Base-by-base conservation (phyloP, 1,284 basidiomycete species). In the Ganoderma lingzhi region DNA sequence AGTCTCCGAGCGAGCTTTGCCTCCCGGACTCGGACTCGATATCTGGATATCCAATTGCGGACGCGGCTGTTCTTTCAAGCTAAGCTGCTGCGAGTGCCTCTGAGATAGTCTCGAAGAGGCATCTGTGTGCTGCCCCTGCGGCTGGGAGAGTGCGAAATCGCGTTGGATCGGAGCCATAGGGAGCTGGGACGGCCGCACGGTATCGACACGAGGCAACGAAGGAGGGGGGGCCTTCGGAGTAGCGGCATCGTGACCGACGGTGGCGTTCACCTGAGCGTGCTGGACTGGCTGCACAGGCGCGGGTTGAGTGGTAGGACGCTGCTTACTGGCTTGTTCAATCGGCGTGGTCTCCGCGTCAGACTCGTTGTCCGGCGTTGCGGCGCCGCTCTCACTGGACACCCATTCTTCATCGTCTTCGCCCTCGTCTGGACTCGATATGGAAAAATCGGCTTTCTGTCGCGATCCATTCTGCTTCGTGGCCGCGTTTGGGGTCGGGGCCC, bases 381-480 rank as follows among this genome's bases (percentile, higher is more conserved):
- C 89, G 17, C 90, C 91, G 74, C 90, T 93, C 77, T 91, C 91
- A 76, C 88, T 91, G 23, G 91, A 92, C 2, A 91, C 84, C 90
- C 91, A 93, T 70, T 89, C 92, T 65, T 92, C 89, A 23, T 88
- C 90, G 51, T 90, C 89, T 19, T 85, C 87, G 62, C 86, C 86
- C 32, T 79, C 83, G 62, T 80, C 82, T 64, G 83, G 82, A 69
- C 82, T 86, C 28, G 88, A 82, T 64, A 93, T 84, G 28, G 87
- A 86, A 75, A 93, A 93, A 3, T 86, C 89, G 37, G 81, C 76
- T 77, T 87, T 89, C 37, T 81, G 79, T 72, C 85, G 89, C 56
- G 76, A 75, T 1, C 77, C 79, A 51, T 76, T 70, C 23, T 72
- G 67, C 41, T 77, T 69, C 37, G 78, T 75, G 67, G 79, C 78